These are phyloP conservation scores for Brassica napus DNA, from an alignment of 345 rosid species.

Conservation along the genomic window DNA sequence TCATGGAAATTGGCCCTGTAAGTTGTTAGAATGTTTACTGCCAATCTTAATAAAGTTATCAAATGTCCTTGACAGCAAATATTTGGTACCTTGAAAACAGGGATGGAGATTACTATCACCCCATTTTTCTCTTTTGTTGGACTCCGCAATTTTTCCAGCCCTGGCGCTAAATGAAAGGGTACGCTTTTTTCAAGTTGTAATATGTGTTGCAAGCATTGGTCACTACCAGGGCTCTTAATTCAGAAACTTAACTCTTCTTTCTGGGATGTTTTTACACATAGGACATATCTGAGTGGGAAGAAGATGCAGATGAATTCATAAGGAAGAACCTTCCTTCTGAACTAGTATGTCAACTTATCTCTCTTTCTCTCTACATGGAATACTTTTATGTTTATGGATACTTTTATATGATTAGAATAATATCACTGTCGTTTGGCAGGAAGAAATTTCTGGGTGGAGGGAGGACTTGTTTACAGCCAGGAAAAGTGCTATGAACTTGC, in stretches of 20 bases:
- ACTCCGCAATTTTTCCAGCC: slow-evolving; percentile 77
- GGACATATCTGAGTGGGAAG: slow-evolving; percentile 90
- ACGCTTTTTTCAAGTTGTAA: slow-evolving; percentile 21
- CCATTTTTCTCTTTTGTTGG: slow-evolving; percentile 71
- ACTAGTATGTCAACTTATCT: slow-evolving; percentile 49
- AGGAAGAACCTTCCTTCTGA: slow-evolving; percentile 86
- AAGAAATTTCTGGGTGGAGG: slow-evolving; percentile 90
- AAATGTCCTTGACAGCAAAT: slow-evolving; percentile 18
- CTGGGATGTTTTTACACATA: slow-evolving; percentile 36
- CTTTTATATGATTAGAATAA: slow-evolving; percentile 9
- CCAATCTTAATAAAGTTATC: slow-evolving; percentile 12
- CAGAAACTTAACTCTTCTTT: slow-evolving; percentile 15
- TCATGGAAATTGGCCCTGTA: slow-evolving; percentile 89
- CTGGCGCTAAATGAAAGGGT: slow-evolving; percentile 77
- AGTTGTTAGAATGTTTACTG: slow-evolving; percentile 40
- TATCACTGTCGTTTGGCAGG: slow-evolving; percentile 45
- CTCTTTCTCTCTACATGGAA: slow-evolving; percentile 11
- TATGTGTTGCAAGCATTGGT: slow-evolving; percentile 16
- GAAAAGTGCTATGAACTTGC: slow-evolving; percentile 84
- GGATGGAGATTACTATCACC: slow-evolving; percentile 95
- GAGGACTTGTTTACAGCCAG: slow-evolving; percentile 85
- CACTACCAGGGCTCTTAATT: slow-evolving; percentile 16
- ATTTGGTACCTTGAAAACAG: slow-evolving; percentile 44
- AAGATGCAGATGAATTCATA: slow-evolving; percentile 84
- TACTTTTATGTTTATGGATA: slow-evolving; percentile 4